Base-by-base conservation (phyloP, 2,329 filamentous ascomycete species). In the Aspergillus jensenii region DNA sequence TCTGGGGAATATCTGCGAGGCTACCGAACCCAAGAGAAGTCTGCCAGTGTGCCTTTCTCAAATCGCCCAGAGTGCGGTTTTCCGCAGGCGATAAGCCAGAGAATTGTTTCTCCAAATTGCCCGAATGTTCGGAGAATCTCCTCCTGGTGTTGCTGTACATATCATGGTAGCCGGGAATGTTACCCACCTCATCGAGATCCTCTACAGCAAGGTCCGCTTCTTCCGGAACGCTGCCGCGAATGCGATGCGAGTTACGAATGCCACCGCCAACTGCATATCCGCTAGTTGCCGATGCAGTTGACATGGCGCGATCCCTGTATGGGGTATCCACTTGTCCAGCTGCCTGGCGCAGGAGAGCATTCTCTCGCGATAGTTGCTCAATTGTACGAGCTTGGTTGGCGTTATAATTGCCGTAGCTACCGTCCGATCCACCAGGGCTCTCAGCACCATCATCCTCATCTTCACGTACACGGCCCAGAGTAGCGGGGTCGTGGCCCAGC, bases 1-100 rank as follows among this genome's bases (percentile, higher is more conserved):
- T 81, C 62, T 81, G 79, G 31, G 79, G 74, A 23, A 76, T 68
- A 59, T 81, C 79, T 35, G 71, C 66, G 44, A 78, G 69, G 54
- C 77, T 70, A 25, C 78, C 76, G 64, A 81, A 81, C 12, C 78
- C 79, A 27, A 81, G 74, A 4, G 78, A 79, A 15, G 78, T 81
- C 60, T 81, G 79, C 79, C 79, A 82, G 55, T 81, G 78, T 44
- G 74, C 76, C 65, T 78, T 79, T 55, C 76, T 76, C 48, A 78
- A 68, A 65, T 72, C 78, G 14, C 81, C 79, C 15, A 80, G 63
- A 11, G 71, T 69, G 55, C 77, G 75, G 55, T 78, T 77, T 54
- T 81, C 78, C 33, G 75, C 61, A 12, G 75, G 63, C 35, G 66
- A 64, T 50, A 76, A 71, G 0, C 70, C 65, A 3, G 74, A 62